phyloP scores from a whole-genome alignment of 129 eudicot species.

The Deinandra increscens region DNA sequence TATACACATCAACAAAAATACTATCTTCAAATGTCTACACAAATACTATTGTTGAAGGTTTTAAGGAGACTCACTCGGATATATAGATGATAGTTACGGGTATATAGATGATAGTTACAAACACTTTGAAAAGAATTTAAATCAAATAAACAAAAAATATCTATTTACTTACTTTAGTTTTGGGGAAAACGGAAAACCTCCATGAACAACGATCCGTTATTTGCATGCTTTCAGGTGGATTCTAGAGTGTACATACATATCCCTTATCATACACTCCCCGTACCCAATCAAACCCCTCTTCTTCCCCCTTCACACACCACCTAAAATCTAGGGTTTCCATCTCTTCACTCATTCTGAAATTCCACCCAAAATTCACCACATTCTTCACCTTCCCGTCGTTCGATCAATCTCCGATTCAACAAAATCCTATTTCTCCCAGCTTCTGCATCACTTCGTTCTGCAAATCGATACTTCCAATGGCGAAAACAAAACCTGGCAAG shows the following conservation, averaged over 20 bases:
- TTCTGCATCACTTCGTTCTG: not conserved
- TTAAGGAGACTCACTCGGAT: no score
- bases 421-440: constrained; percentile 5
- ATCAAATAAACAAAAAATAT: no score
- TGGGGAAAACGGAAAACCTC: no score
- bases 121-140: no score
- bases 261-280: constrained; percentile 25
- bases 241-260: not conserved
- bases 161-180: no score
- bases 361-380: constrained; percentile 15
- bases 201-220: constrained; percentile 13
- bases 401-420: constrained; percentile 30
- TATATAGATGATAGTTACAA: no score
- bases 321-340: constrained; percentile 37
- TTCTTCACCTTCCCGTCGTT: not conserved
- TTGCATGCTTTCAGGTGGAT: constrained; percentile 22
- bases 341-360: constrained; percentile 1
- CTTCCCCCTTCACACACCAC: constrained; percentile 17
- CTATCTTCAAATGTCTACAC: no score
- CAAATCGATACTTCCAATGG: constrained; percentile 42
- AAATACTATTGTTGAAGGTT: no score
- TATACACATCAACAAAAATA: no score
- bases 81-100: no score
- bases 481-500: constrained; percentile 88
- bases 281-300: constrained; percentile 31